Base-by-base conservation (phyloP, 768 basidiomycete genomes). In the Agaricus bisporus region DNA sequence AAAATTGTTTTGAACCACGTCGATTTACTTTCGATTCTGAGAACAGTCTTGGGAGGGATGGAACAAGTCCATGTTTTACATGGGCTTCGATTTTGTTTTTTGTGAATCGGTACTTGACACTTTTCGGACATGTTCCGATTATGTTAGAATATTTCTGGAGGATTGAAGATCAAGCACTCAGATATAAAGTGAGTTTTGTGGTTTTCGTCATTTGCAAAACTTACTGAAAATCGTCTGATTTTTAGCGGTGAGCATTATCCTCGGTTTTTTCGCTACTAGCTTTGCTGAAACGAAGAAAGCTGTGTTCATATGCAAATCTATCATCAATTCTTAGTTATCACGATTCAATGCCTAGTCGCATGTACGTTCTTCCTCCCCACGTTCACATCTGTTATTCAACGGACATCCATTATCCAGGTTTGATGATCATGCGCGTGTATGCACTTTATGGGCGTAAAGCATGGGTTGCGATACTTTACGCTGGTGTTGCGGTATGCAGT, bases 51-150 rank as follows among this genome's bases (percentile, higher is more conserved):
- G 18, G n/a, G 17, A 5, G 17, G 8, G 29, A 36, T 8, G 36
- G 26, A 11, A 57, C 60, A 43, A 47, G 56, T 3, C 28, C 17
- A 15, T 59, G 59, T 11, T 26, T 70, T 7, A 68, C 68, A 20
- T 72, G 67, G 68, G 68, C 58, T 8, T 68, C 68, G 15, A 53
- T 65, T 12, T 66, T 76, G 10, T 78, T 77, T 61, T 69, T 73
- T 49, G 29, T 69, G 25, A 78, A 74, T 51, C 74, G 77, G 7
- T 80, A 78, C 51, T 46, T 73, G 2, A 55, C 71, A 5, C 51
- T 77, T 6, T 56, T 70, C 10, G 70, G 72, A 2, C 75, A 74
- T 55, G 53, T 72, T 1, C 71, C 75, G 15, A 60, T 72, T 28
- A 59, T 70, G 5, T 36, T 66, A 2, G 66, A 71, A 51, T 64